Conservation (phyloP, 306 rosid genomes). For the Citrullus mucosospermus region DNA sequence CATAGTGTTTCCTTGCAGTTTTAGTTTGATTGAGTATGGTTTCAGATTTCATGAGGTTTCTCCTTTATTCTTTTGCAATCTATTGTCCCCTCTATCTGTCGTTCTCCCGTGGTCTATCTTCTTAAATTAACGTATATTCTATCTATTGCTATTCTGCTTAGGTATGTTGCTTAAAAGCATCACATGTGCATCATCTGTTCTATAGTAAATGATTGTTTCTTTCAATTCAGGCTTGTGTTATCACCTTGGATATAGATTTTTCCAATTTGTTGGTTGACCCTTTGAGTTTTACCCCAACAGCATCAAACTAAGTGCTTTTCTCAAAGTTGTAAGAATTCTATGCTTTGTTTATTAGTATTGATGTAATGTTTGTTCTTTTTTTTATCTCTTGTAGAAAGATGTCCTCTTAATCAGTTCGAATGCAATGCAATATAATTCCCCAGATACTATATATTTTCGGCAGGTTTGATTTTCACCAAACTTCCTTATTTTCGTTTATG, state of each 20-base stretch:
- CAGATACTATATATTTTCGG: conserved; percentile 57
- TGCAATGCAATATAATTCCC: conserved; percentile 70
- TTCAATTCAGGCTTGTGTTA: neutral
- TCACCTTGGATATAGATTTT: neutral
- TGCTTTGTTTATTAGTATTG: conserved; percentile 4
- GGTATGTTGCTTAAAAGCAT: neutral
- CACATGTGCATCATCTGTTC: neutral
- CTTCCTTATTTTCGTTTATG: neutral
- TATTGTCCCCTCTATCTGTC: neutral
- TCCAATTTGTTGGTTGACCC: neutral
- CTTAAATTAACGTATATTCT: neutral
- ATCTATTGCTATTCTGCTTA: neutral
- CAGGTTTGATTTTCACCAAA: conserved; percentile 33
- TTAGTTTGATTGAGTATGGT: neutral
- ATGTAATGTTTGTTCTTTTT: neutral
- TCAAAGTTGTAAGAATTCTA: neutral
- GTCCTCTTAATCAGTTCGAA: conserved; percentile 46
- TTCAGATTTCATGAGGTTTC: neutral
- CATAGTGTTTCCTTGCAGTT: neutral
- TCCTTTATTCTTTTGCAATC: neutral
- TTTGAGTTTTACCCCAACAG: neutral
- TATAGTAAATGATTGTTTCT: neutral
- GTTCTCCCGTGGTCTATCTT: neutral
- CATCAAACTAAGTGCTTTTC: neutral
- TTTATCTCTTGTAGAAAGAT: conserved; percentile 35